phyloP scores from a whole-genome alignment of 495 filamentous ascomycete genomes.

The Aspergillus leporis region DNA sequence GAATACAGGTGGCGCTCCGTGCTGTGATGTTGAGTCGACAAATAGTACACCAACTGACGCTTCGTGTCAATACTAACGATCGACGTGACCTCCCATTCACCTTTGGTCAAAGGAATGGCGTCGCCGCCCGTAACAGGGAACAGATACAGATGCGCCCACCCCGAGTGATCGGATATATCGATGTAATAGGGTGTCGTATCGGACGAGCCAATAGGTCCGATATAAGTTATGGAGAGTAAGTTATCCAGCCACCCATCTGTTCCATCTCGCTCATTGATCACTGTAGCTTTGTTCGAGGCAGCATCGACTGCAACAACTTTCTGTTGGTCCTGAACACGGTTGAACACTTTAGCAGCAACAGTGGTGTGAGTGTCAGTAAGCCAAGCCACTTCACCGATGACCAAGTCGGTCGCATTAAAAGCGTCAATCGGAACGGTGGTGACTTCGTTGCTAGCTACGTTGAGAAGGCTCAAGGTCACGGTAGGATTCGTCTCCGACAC shows the following conservation, averaged over 20 bases:
- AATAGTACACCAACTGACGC: conserved; percentile 20
- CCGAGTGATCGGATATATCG: conserved; percentile 22
- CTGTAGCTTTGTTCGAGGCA: conserved; percentile 2
- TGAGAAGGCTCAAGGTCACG: conserved; percentile 17
- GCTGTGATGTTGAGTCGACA: conserved; percentile 23
- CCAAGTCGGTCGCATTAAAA: conserved; percentile 17
- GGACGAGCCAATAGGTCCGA: conserved; percentile 11
- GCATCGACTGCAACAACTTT: conserved; percentile 20
- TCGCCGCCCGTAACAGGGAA: conserved; percentile 17
- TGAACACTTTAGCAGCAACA: conserved; percentile 18
- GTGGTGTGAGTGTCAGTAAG: conserved; percentile 20
- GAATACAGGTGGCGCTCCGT: conserved; percentile 23
- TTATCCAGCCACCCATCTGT: conserved; percentile 27
- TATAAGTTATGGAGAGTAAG: conserved; percentile 17
- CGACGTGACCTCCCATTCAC: conserved; percentile 20
- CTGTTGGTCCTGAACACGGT: conserved; percentile 22
- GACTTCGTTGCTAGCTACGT: conserved; percentile 8
- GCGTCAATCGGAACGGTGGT: conserved; percentile 13
- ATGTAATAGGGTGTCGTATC: conserved; percentile 17
- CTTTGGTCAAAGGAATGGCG: conserved; percentile 16
- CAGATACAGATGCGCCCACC: conserved; percentile 23
- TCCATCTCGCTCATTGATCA: conserved; percentile 20
- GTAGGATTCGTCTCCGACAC: conserved; percentile 24
- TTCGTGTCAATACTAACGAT: conserved; percentile 19
- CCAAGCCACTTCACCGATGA: conserved; percentile 23